Base-by-base conservation (phyloP, 1,139 yeast genomes). In the Suhomyces yuchorum region DNA sequence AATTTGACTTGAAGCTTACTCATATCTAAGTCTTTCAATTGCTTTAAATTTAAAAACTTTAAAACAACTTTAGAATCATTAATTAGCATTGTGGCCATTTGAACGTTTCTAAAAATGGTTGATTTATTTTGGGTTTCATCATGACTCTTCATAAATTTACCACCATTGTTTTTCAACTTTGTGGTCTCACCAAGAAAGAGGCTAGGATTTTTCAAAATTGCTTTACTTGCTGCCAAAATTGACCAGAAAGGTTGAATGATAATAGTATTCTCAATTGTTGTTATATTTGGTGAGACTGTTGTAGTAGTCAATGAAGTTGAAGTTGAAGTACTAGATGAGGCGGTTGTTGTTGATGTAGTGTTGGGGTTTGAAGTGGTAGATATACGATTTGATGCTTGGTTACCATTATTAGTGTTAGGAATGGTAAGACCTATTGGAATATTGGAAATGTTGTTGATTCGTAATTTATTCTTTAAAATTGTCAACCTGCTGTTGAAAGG, bases 241-340 rank as follows among this genome's bases (percentile, higher is more conserved):
- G 87, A 75, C 92, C 92, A 85, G 23, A 85, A 63, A 3, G 91
- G 90, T 57, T 82, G 87, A 19, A 75, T 70, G 1, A 73, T 65
- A 3, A 64, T 47, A 34, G 63, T 64, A 43, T 67, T 65, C 46
- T 66, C 67, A 38, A 67, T 65, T 2, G 71, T 67, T 1, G 72
- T 67, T 7, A 65, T 56, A 43, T 58, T 59, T 4, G 62, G 62
- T 4, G 61, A 51, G 8, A 51, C 51, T 0, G 55, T 52, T 2
- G 55, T 52, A 7, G 55, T 52, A 1, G 54, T 52, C 17, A 52
- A 43, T 11, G 55, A 52, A 14, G 54, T 51, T 6, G 54, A 52
- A 2, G 55, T 52, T 11, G 51, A 41, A n/a, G 54, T 52, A 8
- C 51, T 48, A 4, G 47, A 47, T 5, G 55, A 50, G 9, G 49